Conservation (phyloP, 495 filamentous ascomycete species). For the Cercophora sp. region DNA sequence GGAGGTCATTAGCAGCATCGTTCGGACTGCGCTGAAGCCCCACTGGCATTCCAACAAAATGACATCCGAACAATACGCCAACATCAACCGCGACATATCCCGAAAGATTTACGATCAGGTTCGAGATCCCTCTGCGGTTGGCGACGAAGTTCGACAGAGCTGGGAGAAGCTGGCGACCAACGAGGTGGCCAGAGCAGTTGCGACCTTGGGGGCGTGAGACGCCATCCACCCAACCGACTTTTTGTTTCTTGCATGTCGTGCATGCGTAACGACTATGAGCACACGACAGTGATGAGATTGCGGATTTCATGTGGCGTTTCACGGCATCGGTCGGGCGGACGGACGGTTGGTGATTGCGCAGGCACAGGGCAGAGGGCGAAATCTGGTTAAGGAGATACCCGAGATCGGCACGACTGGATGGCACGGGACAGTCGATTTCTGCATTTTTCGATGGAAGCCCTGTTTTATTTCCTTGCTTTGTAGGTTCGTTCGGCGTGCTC, state of each 20-base stretch:
- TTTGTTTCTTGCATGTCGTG: neutral
- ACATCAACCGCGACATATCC: slow-evolving; percentile 80
- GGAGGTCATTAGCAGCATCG: slow-evolving; percentile 75
- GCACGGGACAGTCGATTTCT: neutral
- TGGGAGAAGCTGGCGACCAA: slow-evolving; percentile 68
- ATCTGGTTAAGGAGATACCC: slow-evolving; percentile 20
- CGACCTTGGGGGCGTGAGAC: slow-evolving; percentile 39
- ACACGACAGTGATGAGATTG: neutral
- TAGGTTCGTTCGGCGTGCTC: too few relatives aligned
- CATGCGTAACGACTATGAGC: slow-evolving; percentile 5
- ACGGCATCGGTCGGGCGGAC: slow-evolving; percentile 13
- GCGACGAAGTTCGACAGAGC: slow-evolving; percentile 52
- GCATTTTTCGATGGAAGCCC: neutral
- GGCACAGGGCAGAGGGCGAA: slow-evolving; percentile 1
- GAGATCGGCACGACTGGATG: neutral
- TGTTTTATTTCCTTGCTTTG: neutral
- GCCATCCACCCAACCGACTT: neutral
- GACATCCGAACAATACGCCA: slow-evolving; percentile 77
- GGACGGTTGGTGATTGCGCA: too few relatives aligned
- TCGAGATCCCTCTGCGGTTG: slow-evolving; percentile 50
- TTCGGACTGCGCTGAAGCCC: slow-evolving; percentile 70
- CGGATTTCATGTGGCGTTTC: slow-evolving; percentile 16
- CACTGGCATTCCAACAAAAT: slow-evolving; percentile 67
- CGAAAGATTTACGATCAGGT: slow-evolving; percentile 81
- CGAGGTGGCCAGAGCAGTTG: slow-evolving; percentile 68